Base-by-base conservation (phyloP, 176 grass and related monocot genomes). In the Zizania latifolia region DNA sequence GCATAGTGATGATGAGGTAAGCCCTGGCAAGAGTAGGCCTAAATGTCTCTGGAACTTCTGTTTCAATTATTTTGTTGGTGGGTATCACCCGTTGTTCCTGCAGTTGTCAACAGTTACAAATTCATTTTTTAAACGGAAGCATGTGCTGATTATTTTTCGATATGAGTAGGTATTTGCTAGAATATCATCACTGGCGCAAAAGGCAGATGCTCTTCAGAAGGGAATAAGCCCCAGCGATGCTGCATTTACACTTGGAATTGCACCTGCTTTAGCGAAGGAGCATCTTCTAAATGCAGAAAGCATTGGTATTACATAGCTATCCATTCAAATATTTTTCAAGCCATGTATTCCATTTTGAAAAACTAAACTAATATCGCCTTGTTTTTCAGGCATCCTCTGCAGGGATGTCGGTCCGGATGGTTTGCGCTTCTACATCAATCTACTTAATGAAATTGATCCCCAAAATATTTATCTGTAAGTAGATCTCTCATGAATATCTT, bases 211-310 rank as follows among this genome's bases (percentile, higher is more conserved):
- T 59, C 89, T 99, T 73, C 83, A 63, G 77, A 92, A 92, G 59
- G 96, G 96, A 71, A 82, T 99, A 73, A 99, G 96, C 73, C 87
- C 96, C 19, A 99, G 85, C 13, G 92, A 99, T 81, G 92, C 96
- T 45, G 96, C 96, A 70, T 92, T 99, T 69, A 92, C 96, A 62
- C 84, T 95, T 59, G 96, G 96, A 57, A 95, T 99, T 74, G 92
- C 96, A 44, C 96, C 96, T 77, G 96, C 92, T 78, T 89, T 99
- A 79, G 92, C 92, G 0, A 99, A 99, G 72, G 92, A 95, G 33
- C 96, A 99, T 86, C 89, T 99, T 76, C 86, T 95, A 77, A 85
- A 88, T 92, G 96, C 96, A 71, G 96, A 99, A 92, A 99, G 59
- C 81, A 92, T 73, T 92, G 96, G 96, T 95, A 62, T 77, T 57